phyloP scores from a whole-genome alignment of 495 filamentous ascomycete genomes.

The Penicillium diatomitis region DNA sequence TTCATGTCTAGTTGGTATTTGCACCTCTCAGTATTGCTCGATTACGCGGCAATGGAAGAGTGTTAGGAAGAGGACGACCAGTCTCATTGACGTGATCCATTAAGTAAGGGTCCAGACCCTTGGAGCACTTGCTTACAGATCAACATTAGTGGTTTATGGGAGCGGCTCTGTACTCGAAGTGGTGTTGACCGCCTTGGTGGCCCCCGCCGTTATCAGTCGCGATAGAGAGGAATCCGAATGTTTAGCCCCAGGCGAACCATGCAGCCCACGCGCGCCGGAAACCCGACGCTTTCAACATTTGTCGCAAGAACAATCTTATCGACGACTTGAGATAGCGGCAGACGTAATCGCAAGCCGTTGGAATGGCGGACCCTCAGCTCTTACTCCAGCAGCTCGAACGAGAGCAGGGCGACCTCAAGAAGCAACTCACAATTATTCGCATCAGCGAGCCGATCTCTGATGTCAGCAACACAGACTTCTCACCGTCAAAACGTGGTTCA shows the following conservation, averaged over 20 bases:
- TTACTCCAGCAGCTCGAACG: conserved; percentile 33
- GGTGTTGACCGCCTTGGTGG: conserved; percentile 7
- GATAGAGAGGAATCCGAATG: background rate
- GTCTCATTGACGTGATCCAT: too few species aligned
- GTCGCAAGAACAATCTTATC: background rate
- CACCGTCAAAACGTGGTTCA: conserved; percentile 49
- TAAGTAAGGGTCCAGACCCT: too few species aligned
- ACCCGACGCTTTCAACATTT: background rate
- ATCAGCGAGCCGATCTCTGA: conserved; percentile 66
- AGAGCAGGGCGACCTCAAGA: conserved; percentile 39
- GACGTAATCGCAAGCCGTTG: background rate
- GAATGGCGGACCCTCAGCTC: conserved; percentile 23
- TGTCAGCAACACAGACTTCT: conserved; percentile 16
- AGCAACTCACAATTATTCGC: conserved; percentile 58
- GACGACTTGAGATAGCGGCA: background rate
- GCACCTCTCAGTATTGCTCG: too few species aligned
- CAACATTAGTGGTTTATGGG: too few species aligned
- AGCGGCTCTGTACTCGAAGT: too few species aligned
- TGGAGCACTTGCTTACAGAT: too few species aligned
- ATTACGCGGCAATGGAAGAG: too few species aligned
- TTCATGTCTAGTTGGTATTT: too few species aligned
- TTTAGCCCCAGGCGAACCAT: too few species aligned
- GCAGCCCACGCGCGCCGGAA: too few species aligned
- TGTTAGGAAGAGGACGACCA: too few species aligned
- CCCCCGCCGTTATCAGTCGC: conserved; percentile 4